Conservation (phyloP, 73 alveolate species). For the Tetrahymena malaccensis region DNA sequence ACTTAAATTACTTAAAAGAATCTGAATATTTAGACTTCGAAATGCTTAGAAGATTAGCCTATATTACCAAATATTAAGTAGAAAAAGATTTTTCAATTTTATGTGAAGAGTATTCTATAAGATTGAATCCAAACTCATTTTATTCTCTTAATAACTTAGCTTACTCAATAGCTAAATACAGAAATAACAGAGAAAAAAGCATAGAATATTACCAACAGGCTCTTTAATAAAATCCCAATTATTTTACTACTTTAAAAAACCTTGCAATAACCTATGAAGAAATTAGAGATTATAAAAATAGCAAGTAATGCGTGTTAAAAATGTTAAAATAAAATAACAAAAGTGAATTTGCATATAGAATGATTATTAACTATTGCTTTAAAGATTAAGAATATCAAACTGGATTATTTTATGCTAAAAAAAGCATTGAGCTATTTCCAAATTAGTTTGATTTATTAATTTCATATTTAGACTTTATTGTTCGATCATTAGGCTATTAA, state of each 20-base stretch:
- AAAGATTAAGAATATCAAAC: not conserved
- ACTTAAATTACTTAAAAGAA: not conserved
- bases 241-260: not conserved
- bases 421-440: not conserved
- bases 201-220: not conserved
- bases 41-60: not conserved
- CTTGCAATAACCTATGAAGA: not conserved
- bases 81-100: not conserved
- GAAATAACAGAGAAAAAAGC: not conserved
- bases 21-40: not conserved
- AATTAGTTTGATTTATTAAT: not conserved
- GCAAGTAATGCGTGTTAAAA: not conserved
- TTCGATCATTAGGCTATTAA: not conserved
- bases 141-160: not conserved
- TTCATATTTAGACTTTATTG: not conserved
- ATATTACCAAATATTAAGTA: not conserved
- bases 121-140: not conserved
- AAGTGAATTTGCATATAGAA: not conserved
- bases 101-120: not conserved
- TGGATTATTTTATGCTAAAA: not conserved
- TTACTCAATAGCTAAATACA: not conserved
- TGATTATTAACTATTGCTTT: not conserved
- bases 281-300: not conserved
- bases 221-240: not conserved
- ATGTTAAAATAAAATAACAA: not conserved